Evolutionary conservation across 2,329 filamentous ascomycete genomes (phyloP), one percentile per base, ranked within the genome.

Genomic region (Daldinia eschscholtzii): DNA sequence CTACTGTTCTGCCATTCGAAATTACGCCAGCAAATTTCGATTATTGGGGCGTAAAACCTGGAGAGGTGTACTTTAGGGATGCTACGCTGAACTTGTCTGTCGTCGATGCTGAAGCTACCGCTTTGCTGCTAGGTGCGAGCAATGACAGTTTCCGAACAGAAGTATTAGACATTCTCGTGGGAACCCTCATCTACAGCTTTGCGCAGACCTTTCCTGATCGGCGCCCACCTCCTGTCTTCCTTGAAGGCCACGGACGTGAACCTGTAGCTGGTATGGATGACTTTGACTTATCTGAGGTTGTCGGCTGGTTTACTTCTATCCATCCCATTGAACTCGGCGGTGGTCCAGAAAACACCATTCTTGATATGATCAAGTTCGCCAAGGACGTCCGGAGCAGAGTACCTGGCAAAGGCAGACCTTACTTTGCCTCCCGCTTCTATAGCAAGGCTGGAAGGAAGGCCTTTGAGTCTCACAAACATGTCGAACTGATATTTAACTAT

Each of bases 351-450:
- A 26, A 1, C 23, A n/a, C 33, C 20, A 18, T 59, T 4, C 20
- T 42, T 13, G 53, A 57, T 2, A 33, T 44, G n/a, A 23, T 67
- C 28, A 46, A 59, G 3, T 35, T 41, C 2, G 58, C 52, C 6
- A 67, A 62, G 50, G 59, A 62, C 28, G 12, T 35, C 9, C 58
- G 55, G 12, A 41, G 30, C 13, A 46, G 44, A 7, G 73, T 79
- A 1, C 78, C 79, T 0, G 73, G 72, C 18, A 81, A 82, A 59
- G 81, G 81, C 0, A 72, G 75, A 39, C 73, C 77, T 0, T 83
- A 82, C 68, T 83, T 83, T 67, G 77, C 80, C 0, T 75, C 76
- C 2, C 76, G 77, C 4, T 77, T 78, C 57, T 73, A 48, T 28
- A 48, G 44, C 44, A 20, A 28, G 20, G 44, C 44, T 9, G 44